Base-by-base conservation (phyloP, 139 green algal species). In the Chlorella sp. region DNA sequence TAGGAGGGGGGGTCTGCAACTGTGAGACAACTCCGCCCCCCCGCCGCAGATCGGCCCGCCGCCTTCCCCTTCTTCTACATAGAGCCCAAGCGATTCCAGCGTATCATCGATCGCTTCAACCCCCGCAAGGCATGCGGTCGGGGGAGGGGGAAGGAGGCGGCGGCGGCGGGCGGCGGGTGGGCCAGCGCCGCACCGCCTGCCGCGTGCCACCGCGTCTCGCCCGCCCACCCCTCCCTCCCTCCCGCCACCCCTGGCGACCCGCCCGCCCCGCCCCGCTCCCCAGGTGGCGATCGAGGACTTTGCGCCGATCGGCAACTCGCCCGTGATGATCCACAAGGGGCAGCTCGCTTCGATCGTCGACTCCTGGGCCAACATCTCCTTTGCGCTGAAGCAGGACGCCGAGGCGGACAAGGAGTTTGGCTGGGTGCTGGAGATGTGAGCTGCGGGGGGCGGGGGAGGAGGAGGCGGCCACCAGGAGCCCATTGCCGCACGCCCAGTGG, bases 1-100 rank as follows among this genome's bases (percentile, higher is more conserved):
- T n/a, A n/a, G n/a, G n/a, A n/a, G n/a, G n/a, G n/a, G n/a, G n/a
- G n/a, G n/a, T n/a, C n/a, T n/a, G n/a, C n/a, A n/a, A n/a, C n/a
- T n/a, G n/a, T n/a, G n/a, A n/a, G n/a, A n/a, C n/a, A n/a, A 8
- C 45, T 17, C 2, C 15, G 45, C 3, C 9, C 35, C 25, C 25
- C 21, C 27, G 0, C 7, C n/a, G 25, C 25, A 81, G 74, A n/a
- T n/a, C n/a, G n/a, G 38, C 77, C 90, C 3, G 89, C 87, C 21
- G 88, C 86, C 27, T 95, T 87, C 71, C 87, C 89, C n/a, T 95
- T 95, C 73, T 95, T 94, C 74, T 95, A 95, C 81, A 95, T 95
- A 31, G 65, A 83, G 21, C 86, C 86, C 14, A 51, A 33, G 27
- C n/a, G 82, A 15, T 79, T 77, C 64, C 67, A 67, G 17, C 11